phyloP scores from a whole-genome alignment of 768 basidiomycete genomes.

The Collybia sp. region DNA sequence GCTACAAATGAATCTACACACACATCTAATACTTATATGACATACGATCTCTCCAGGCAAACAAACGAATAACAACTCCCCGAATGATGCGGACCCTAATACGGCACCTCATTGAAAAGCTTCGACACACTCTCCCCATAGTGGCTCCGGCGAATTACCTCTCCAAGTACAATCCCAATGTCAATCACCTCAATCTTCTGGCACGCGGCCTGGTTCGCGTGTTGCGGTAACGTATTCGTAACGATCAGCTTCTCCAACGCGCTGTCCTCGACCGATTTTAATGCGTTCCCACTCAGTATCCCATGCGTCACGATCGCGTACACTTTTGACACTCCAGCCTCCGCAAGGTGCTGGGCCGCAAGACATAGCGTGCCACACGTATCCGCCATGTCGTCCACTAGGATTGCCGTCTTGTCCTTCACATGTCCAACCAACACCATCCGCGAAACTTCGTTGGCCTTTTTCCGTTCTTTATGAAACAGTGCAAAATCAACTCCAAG shows the following conservation, averaged over 20 bases:
- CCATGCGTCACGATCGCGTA: slow-evolving; percentile 97
- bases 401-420: slow-evolving; percentile 85
- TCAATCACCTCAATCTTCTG: slow-evolving; percentile 90
- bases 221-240: slow-evolving; percentile 96
- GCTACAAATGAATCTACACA: neutral
- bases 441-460: slow-evolving; percentile 90
- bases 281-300: slow-evolving; percentile 86
- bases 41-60: neutral
- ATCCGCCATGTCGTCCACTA: slow-evolving; percentile 99
- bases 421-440: slow-evolving; percentile 97
- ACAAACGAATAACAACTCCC: slow-evolving; percentile 3
- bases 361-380: slow-evolving; percentile 93
- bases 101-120: slow-evolving; percentile 87
- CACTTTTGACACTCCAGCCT: slow-evolving; percentile 83
- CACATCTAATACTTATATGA: neutral
- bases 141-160: slow-evolving; percentile 93
- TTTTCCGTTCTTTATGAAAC: slow-evolving; percentile 99
- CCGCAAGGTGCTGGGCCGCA: slow-evolving; percentile 83
- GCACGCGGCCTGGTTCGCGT: slow-evolving; percentile 66
- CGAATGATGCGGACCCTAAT: slow-evolving; percentile 35
- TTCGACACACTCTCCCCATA: slow-evolving; percentile 95
- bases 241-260: slow-evolving; percentile 92
- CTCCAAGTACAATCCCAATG: slow-evolving; percentile 90
- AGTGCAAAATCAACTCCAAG: slow-evolving; percentile 96
- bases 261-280: slow-evolving; percentile 66